Percentiles rank a stretch among this genome's conserved stretches.
Evolutionary conservation across 208 protist species (phyloP).

Genomic region (Leishmania lainsoni): DNA sequence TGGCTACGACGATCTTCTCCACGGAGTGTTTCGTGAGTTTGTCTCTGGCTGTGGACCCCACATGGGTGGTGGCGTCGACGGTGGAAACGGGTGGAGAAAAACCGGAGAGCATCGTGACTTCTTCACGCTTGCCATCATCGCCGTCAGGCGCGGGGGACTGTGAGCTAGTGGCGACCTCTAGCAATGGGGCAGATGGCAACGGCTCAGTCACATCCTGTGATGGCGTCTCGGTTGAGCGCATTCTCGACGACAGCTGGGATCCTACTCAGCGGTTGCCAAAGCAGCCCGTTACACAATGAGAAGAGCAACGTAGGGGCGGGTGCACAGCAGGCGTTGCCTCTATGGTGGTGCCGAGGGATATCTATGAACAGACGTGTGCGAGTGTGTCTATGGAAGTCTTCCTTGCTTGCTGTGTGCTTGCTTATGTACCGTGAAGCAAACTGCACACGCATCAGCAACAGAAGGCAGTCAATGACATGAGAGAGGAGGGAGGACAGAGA

Average conservation of each 20-base stretch:
- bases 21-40: not conserved
- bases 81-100: not conserved
- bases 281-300: not conserved
- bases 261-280: not conserved
- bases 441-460: not conserved
- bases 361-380: not conserved
- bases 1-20: not conserved
- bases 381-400: conserved; percentile 1
- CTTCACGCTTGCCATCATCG: not conserved
- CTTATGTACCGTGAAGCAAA: too few species aligned
- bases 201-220: not conserved
- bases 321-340: not conserved
- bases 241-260: not conserved
- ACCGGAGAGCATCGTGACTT: not conserved
- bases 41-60: too few species aligned
- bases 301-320: not conserved
- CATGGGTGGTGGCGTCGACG: not conserved
- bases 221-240: not conserved
- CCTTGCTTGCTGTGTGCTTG: not conserved
- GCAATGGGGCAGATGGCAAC: not conserved
- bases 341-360: not conserved
- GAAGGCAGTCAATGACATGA: not conserved
- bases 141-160: not conserved
- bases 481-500: not conserved
- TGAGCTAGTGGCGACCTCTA: not conserved